Evolutionary conservation across 192 early-diverging fungal genomes (phyloP), one percentile per base, ranked within the genome.

Genomic region (Kickxella alabastrina): DNA sequence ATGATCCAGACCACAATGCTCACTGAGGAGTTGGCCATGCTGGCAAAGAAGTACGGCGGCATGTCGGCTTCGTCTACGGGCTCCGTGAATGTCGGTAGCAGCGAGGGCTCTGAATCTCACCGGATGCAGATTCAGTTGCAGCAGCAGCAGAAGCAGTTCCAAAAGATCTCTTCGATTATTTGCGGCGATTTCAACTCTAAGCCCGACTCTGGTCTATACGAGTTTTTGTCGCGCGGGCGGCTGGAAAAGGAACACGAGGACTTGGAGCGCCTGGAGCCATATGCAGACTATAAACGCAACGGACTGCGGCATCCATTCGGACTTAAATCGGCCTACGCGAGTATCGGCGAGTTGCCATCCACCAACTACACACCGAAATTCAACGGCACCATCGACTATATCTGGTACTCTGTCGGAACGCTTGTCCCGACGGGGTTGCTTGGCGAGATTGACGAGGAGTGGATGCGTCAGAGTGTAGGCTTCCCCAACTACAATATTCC

Each of bases 111-210:
- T 3, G 70, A 74, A 19, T 64, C 63, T 10, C 70, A 74, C 51
- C 49, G 63, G 14, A 36, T 62, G 28, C 75, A 68, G 52, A 56
- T 68, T 15, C 73, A 76, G 44, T 25, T 52, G 62, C 62, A 69
- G 39, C 62, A 60, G 35, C 62, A 68, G 44, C 73, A 68, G 25
- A 85, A 83, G 34, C 57, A 66, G 70, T 74, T 74, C 56, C 71
- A 67, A 22, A 67, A 67, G 49, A 40, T 63, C 1, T 56, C 58
- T 6, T 52, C 72, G 6, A 54, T 98, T n/a, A 75, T 97, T 15
- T 87, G 87, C 57, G 96, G 94, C 45, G 96, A 98, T 65, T 93
- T 93, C 65, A 98, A 98, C 72, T 94, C 92, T 24, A 77, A 82
- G 7, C 87, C 91, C 2, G 81, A 83, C 35, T 92, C 90, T 1